Percentiles rank a stretch among this genome's conserved stretches.
Evolutionary conservation across 2,329 filamentous ascomycete species (phyloP).

Genomic region (Colletotrichum simmondsii): DNA sequence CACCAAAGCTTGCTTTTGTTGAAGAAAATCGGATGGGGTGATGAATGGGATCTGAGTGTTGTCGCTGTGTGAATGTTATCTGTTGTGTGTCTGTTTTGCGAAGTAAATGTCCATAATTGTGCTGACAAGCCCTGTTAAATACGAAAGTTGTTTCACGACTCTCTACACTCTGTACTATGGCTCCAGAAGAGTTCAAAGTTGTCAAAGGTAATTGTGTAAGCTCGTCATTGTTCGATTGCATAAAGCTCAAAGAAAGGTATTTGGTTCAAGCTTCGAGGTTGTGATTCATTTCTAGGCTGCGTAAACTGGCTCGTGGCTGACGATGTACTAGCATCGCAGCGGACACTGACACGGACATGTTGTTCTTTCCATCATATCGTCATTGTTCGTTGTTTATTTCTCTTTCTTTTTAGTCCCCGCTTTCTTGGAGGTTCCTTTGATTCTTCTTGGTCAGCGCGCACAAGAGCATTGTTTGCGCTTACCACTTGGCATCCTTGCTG

Average conservation of each 20-base stretch:
- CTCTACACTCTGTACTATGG: not conserved
- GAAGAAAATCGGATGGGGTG: not conserved
- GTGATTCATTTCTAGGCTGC: slow-evolving; percentile 34
- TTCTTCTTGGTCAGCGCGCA: not conserved
- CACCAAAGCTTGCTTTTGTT: not conserved
- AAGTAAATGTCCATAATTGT: not conserved
- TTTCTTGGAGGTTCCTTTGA: not conserved
- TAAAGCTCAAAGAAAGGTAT: not conserved
- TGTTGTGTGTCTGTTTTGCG: no score
- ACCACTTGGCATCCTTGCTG: slow-evolving; percentile 70
- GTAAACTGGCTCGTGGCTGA: slow-evolving; percentile 23
- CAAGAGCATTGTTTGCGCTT: slow-evolving; percentile 35
- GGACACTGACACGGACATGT: slow-evolving; percentile 16
- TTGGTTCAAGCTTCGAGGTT: slow-evolving; percentile 11
- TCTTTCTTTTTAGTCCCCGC: not conserved
- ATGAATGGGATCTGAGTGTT: not conserved
- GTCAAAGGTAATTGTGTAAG: not conserved
- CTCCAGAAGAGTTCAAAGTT: not conserved
- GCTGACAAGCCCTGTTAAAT: not conserved
- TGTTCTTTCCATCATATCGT: slow-evolving; percentile 23
- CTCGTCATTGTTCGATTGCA: not conserved
- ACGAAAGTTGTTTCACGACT: not conserved
- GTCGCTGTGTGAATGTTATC: not conserved
- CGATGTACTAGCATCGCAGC: slow-evolving; percentile 21
- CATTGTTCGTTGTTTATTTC: slow-evolving; percentile 11